These are phyloP conservation scores for Neckera pumila DNA, from an alignment of 225 moss, liverwort and hornwort species.

Conservation along the genomic window DNA sequence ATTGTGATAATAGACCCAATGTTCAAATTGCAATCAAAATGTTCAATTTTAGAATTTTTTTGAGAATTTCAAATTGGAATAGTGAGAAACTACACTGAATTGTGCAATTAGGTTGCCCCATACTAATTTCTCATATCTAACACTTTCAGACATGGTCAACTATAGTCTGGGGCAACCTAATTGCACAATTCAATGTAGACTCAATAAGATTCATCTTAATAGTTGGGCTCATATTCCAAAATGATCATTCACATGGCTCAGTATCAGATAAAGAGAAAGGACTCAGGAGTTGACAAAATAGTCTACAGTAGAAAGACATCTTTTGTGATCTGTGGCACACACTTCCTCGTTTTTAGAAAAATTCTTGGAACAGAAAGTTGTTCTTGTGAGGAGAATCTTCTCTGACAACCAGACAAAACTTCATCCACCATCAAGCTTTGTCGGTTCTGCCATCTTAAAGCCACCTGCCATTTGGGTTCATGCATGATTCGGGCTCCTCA, in stretches of 20 bases:
- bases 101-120: too few relatives aligned
- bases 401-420: background rate
- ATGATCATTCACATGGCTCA: background rate
- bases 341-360: background rate
- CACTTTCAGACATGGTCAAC: too few relatives aligned
- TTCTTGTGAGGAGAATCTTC: background rate
- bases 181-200: too few relatives aligned
- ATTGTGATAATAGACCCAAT: accelerated
- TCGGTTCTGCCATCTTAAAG: background rate
- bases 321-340: background rate
- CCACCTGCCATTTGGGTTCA: background rate
- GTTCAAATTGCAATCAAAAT: background rate
- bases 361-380: background rate
- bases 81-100: too few relatives aligned
- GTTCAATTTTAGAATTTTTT: background rate
- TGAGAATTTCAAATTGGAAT: background rate
- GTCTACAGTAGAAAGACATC: background rate
- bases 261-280: accelerated
- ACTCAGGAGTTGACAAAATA: background rate
- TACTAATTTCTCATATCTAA: too few relatives aligned
- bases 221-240: accelerated
- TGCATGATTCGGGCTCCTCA: background rate
- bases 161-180: too few relatives aligned
- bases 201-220: background rate
- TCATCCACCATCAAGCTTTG: background rate